Evolutionary conservation across 768 basidiomycete genomes (phyloP).

Genomic region (Lactarius tabidus): DNA sequence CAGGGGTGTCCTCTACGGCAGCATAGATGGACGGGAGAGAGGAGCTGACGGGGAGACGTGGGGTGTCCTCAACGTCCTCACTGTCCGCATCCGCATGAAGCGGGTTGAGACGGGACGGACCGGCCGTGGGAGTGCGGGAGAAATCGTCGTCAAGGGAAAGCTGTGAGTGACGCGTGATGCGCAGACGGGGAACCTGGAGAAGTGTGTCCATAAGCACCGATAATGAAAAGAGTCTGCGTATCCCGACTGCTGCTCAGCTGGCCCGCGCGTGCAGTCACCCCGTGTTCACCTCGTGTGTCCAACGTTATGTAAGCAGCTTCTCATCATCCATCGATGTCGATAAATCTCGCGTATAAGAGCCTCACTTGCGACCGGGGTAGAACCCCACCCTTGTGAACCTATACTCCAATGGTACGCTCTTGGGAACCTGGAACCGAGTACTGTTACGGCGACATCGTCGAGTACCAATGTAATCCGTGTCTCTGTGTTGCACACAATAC

Average conservation of each 20-base stretch:
- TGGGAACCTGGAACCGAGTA: constrained; percentile 69
- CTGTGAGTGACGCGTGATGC: constrained; percentile 18
- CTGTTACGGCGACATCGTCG: constrained; percentile 49
- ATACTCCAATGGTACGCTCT: constrained; percentile 37
- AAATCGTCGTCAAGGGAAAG: constrained; percentile 10
- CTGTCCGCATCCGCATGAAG: constrained; percentile 19
- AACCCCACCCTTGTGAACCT: background rate
- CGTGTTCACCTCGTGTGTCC: background rate
- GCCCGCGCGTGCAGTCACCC: background rate
- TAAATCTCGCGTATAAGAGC: background rate
- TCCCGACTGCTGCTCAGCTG: constrained; percentile 2
- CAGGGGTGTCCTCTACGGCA: constrained; percentile 20
- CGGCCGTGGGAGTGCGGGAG: constrained; percentile 22
- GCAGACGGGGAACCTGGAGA: constrained; percentile 14
- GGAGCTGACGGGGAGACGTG: constrained; percentile 21
- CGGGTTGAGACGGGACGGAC: constrained; percentile 22
- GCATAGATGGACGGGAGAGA: constrained; percentile 22
- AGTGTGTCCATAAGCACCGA: constrained; percentile 17
- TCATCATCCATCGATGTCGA: constrained; percentile 3
- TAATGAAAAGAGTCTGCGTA: constrained; percentile 5
- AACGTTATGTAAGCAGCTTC: background rate
- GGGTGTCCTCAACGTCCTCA: constrained; percentile 25
- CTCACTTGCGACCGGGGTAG: background rate
- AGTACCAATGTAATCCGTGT: constrained; percentile 45
- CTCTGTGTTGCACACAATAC: background rate